A percentile compares a stretch with the other conserved stretches of the same genome.
Conservation (phyloP, 495 filamentous ascomycete genomes). For the Talaromyces liani region DNA sequence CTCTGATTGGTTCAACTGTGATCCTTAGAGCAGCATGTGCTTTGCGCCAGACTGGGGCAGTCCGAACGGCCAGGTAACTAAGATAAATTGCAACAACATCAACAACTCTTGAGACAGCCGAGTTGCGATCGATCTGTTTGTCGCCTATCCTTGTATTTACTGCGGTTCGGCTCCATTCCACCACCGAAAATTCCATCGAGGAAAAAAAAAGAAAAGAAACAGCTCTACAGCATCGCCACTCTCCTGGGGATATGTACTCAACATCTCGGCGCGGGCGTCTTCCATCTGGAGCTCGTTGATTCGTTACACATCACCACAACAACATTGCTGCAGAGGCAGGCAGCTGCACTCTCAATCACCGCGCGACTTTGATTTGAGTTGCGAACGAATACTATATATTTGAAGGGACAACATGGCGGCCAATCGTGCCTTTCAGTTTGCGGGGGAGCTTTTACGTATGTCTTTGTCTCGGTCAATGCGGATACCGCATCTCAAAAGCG, state of each 20-base stretch:
- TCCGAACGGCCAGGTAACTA: conserved; percentile 1
- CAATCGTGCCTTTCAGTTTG: conserved; percentile 30
- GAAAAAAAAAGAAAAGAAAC: not conserved
- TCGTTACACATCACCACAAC: not conserved
- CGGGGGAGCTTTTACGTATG: conserved; percentile 36
- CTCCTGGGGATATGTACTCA: not conserved
- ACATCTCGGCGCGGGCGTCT: conserved; percentile 4
- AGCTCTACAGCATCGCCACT: not conserved
- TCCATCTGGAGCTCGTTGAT: conserved; percentile 7
- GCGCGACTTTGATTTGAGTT: not conserved
- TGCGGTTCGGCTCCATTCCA: too few relatives aligned
- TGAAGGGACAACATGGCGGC: conserved; percentile 25
- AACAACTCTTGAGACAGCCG: not conserved
- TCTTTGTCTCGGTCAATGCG: conserved; percentile 3
- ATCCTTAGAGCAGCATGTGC: not conserved
- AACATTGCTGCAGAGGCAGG: not conserved
- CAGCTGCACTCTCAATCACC: not conserved
- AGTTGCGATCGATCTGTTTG: not conserved
- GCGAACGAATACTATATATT: not conserved
- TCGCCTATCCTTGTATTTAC: not conserved
- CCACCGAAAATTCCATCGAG: too few relatives aligned
- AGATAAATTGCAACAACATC: not conserved
- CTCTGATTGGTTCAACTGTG: not conserved
- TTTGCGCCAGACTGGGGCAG: not conserved
- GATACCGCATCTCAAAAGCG: not conserved